Evolutionary conservation across 192 early-diverging fungal species (phyloP).

Genomic region (Backusella liffmaniae): DNA sequence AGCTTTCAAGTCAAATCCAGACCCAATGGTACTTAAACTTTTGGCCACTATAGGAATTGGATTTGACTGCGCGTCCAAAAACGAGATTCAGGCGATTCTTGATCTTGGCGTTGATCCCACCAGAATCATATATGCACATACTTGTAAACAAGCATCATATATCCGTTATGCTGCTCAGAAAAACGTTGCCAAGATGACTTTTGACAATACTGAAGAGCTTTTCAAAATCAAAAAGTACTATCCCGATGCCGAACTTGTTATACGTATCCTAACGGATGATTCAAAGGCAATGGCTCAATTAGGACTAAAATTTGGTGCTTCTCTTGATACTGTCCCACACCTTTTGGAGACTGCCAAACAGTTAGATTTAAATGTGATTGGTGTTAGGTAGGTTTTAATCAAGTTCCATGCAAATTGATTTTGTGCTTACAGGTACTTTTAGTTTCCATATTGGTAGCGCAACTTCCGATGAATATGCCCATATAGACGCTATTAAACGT

Average conservation of each 20-base stretch:
- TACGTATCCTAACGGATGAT: slow-evolving; percentile 95
- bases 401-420: background rate
- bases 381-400: slow-evolving; percentile 49
- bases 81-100: slow-evolving; percentile 84
- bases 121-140: slow-evolving; percentile 84
- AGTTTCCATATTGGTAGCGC: slow-evolving; percentile 98
- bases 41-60: slow-evolving; percentile 83
- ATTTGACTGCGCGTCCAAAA: slow-evolving; percentile 97
- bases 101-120: slow-evolving; percentile 67
- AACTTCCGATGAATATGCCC: slow-evolving; percentile 85
- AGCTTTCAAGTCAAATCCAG: slow-evolving; percentile 98
- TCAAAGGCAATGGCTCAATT: slow-evolving; percentile 89
- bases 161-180: slow-evolving; percentile 81
- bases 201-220: slow-evolving; percentile 98
- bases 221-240: slow-evolving; percentile 84
- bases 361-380: slow-evolving; percentile 85
- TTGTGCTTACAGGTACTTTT: background rate
- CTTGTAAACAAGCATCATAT: slow-evolving; percentile 94
- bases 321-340: slow-evolving; percentile 60
- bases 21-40: slow-evolving; percentile 78
- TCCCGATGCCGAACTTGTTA: slow-evolving; percentile 83
- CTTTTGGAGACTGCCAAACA: slow-evolving; percentile 76
- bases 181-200: slow-evolving; percentile 92
- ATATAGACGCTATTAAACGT: slow-evolving; percentile 83
- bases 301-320: slow-evolving; percentile 96